Evolutionary conservation across 2,329 filamentous ascomycete genomes (phyloP), one percentile per base, ranked within the genome.

Genomic region (Xylaria sp.): DNA sequence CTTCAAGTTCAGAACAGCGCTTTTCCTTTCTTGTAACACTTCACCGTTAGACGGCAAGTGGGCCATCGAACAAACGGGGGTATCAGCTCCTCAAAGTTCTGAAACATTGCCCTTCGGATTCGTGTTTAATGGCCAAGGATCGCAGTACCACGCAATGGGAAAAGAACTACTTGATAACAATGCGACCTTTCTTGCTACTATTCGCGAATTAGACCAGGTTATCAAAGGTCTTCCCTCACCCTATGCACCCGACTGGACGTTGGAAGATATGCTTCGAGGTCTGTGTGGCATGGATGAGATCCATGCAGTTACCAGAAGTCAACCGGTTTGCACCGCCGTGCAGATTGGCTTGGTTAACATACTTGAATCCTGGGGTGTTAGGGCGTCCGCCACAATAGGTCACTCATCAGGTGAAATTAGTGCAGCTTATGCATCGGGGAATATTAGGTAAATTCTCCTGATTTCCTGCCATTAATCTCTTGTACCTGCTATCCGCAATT

Each of bases 71-170:
- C n/a, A n/a, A n/a, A n/a, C n/a, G n/a, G n/a, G n/a, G n/a, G n/a
- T n/a, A n/a, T n/a, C n/a, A n/a, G n/a, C n/a, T n/a, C n/a, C n/a
- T n/a, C n/a, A n/a, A n/a, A n/a, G n/a, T n/a, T n/a, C n/a, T n/a
- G n/a, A n/a, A n/a, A n/a, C n/a, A n/a, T n/a, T n/a, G n/a, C n/a
- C n/a, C 10, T 28, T 68, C 34, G 28, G 59, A 1, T 70, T 65
- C 18, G 37, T 63, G 1, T 70, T 65, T n/a, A 70, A 61, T 0
- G 68, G 68, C 5, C 68, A 70, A 34, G 68, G 68, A 15, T 57
- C 68, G 1, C 68, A 70, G 10, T 70, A 66, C 9, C 6, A 23
- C 1, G 41, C 41, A 1, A 67, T 70, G 64, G 59, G 31, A 5
- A 66, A 60, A 3, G 60, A 58, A 13, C 31, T 70, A 3, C 15